A percentile compares a stretch with the other conserved stretches of the same genome.
These are phyloP conservation scores for Cucurbita ficifolia DNA, from an alignment of 306 rosid genomes.

Conservation along the genomic window DNA sequence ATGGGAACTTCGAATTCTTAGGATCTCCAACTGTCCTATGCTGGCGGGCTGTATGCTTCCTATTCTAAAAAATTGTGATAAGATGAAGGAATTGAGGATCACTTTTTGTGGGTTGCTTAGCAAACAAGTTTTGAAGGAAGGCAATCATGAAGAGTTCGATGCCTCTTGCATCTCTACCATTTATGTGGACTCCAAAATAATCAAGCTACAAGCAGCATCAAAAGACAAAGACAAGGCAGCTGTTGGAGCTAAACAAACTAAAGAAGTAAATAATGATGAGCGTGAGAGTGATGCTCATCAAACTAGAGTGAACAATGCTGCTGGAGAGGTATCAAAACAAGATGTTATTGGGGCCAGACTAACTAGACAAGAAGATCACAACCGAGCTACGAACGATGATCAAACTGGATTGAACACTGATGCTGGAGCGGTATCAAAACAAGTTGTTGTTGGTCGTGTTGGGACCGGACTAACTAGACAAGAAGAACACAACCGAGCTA, in stretches of 20 bases:
- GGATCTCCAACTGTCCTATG: conserved; percentile 1
- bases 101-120: background rate
- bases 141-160: background rate
- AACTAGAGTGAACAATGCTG: too few relatives aligned
- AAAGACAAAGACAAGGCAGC: background rate
- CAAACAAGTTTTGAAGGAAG: background rate
- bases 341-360: too few relatives aligned
- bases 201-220: background rate
- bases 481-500: too few relatives aligned
- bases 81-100: background rate
- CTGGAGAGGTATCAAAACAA: too few relatives aligned
- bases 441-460: too few relatives aligned
- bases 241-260: background rate
- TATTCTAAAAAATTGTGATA: background rate
- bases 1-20: background rate
- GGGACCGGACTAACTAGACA: too few relatives aligned
- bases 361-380: too few relatives aligned
- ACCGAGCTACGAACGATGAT: too few relatives aligned
- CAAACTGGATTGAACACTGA: too few relatives aligned
- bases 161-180: background rate
- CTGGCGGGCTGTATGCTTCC: background rate
- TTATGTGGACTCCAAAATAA: conserved; percentile 1
- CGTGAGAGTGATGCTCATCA: too few relatives aligned
- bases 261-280: background rate
- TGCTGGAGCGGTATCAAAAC: too few relatives aligned